Base-by-base conservation (phyloP, 2,329 filamentous ascomycete genomes). In the Gremmenia infestans region DNA sequence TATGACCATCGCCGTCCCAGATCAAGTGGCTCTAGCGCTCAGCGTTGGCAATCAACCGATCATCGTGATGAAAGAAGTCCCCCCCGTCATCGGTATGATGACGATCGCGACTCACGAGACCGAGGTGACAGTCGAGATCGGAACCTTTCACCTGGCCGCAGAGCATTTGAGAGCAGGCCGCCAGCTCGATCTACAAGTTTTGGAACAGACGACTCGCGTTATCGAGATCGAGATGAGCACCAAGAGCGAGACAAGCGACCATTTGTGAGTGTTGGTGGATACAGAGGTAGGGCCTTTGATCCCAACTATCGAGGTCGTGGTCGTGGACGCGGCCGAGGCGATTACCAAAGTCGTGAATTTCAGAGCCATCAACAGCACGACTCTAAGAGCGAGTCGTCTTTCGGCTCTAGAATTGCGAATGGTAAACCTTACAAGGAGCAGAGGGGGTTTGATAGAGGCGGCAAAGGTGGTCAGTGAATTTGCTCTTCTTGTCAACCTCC, bases 381-480 rank as follows among this genome's bases (percentile, higher is more conserved):
- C 17, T 36, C 55, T 23, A 59, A 57, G 42, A 48, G 43, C 19
- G 59, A 63, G 4, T 40, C 54, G 25, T 36, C 36, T 5, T 65
- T 61, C 54, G 63, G 64, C 19, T 53, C 57, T 8, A 63, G 50
- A 56, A 63, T 63, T 55, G 63, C 63, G 6, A 62, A 56, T 52
- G 54, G 60, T 43, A 68, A 60, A 48, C 63, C 65, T 14, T 65
- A 55, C 43, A 66, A 57, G 45, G 64, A 68, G 55, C 19, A 52
- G 4, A 61, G 52, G 46, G 64, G 62, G 14, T 67, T 64, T 57
- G 56, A 65, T 36, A 60, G 60, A 55, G 68, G 67, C 39, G 62
- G 65, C 23, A 67, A 61, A 68, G 68, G 68, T 63, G 65, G 68
- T 71, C 58, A 63, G 67, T 70, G 58, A 67, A 54, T 42, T 46